Evolutionary conservation across 2,329 filamentous ascomycete genomes (phyloP).

Genomic region (Colletotrichum nymphaeae): DNA sequence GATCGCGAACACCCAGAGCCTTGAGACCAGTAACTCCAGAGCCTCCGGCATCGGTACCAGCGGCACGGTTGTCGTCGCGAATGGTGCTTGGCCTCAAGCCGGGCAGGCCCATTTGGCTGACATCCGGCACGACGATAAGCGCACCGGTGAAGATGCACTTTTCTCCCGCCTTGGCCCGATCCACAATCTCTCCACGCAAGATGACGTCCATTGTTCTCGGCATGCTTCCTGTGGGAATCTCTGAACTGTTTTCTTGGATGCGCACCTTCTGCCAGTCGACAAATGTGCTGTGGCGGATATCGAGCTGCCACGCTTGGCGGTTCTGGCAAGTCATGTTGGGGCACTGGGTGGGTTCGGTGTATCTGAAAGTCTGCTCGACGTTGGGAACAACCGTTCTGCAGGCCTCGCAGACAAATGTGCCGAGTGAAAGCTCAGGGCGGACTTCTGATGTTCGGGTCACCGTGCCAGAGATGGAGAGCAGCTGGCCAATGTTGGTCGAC

Average conservation of each 20-base stretch:
- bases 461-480: conserved; percentile 95
- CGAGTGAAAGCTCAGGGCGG: conserved; percentile 89
- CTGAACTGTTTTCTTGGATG: conserved; percentile 97
- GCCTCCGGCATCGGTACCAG: conserved; percentile 82
- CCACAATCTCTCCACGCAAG: conserved; percentile 94
- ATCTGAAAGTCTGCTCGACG: conserved; percentile 96
- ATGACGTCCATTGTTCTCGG: conserved; percentile 98
- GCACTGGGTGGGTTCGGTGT: conserved; percentile 96
- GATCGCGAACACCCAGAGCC: conserved; percentile 90
- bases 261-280: conserved; percentile 99
- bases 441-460: conserved; percentile 98
- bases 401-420: conserved; percentile 90
- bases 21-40: conserved; percentile 90
- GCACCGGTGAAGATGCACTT: conserved; percentile 98
- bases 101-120: conserved; percentile 92
- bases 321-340: conserved; percentile 90
- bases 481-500: conserved; percentile 89
- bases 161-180: conserved; percentile 95
- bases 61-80: conserved; percentile 80
- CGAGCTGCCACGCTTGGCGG: conserved; percentile 92
- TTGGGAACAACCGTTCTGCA: conserved; percentile 89
- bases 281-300: conserved; percentile 96
- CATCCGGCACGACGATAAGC: conserved; percentile 95
- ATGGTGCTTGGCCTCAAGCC: conserved; percentile 86
- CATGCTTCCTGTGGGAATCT: conserved; percentile 99